Base-by-base conservation (phyloP, 768 basidiomycete species). In the Pisolithus orientalis region DNA sequence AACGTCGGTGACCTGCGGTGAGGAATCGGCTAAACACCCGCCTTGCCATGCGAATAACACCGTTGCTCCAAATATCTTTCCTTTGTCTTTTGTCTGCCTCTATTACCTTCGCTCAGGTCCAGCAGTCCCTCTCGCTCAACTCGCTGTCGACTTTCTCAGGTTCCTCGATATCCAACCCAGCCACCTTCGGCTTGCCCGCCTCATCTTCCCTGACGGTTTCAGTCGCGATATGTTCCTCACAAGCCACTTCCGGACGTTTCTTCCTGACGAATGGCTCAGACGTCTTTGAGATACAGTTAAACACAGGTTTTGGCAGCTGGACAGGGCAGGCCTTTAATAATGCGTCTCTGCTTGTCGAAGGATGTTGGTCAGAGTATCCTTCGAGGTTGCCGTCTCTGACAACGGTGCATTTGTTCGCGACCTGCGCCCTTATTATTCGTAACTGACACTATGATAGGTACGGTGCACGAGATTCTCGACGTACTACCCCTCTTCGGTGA, bases 401-500 rank as follows among this genome's bases (percentile, higher is more conserved):
- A 67, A 62, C 49, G 71, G 77, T 75, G 55, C 49, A 67, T 47
- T 5, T 29, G 27, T 43, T 34, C 40, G 4, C 29, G 43, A 40
- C 24, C 14, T n/a, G 14, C 17, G 42, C 31, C 29, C 11, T 54
- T 44, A 27, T 47, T n/a, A 39, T 31, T 16, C 44, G 25, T 59
- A 40, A 27, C 47, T 54, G n/a, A 48, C 24, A 21, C 3, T 11
- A 32, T 32, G 21, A 3, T 45, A 84, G 82, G 57, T 10, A 73
- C 80, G 16, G 66, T 84, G 45, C 83, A 84, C 57, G 61, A 74
- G 53, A 51, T 67, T 5, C 60, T 79, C 10, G 51, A 65, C 16
- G 58, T 59, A 9, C 60, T 76, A 1, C 87, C 87, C 1, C 65
- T 86, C 6, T 68, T 90, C 2, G 87, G 85, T 3, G 90, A 92